phyloP scores from a whole-genome alignment of 495 filamentous ascomycete species.

The Chaetomium fimeti region DNA sequence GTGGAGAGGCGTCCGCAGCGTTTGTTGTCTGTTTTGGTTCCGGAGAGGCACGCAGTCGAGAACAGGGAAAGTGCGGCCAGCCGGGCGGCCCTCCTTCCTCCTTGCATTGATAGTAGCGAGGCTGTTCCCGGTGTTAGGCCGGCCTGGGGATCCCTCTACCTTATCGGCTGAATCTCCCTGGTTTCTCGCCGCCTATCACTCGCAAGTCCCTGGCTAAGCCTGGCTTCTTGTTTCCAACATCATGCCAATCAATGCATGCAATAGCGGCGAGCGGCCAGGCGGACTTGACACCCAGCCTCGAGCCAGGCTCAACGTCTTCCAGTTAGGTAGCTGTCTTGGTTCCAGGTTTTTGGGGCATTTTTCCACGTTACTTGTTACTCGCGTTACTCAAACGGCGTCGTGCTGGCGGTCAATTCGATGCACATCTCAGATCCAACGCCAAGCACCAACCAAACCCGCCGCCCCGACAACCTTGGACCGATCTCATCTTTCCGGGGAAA shows the following conservation, averaged over 20 bases:
- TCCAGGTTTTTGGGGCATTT: too few species aligned
- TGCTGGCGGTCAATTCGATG: constrained; percentile 4
- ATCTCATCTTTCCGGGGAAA: constrained; percentile 3
- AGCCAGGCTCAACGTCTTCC: background rate
- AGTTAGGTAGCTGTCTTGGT: too few species aligned
- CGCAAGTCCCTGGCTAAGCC: background rate
- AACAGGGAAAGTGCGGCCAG: background rate
- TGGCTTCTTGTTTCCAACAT: background rate
- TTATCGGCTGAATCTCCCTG: background rate
- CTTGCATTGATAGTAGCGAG: background rate
- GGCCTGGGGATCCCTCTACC: background rate
- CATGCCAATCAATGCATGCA: background rate
- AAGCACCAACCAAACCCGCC: constrained; percentile 11
- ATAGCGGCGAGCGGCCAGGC: background rate
- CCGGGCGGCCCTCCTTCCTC: too few species aligned
- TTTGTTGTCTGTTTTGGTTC: background rate
- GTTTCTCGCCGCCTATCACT: background rate
- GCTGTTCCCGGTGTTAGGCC: background rate
- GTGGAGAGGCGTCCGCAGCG: background rate
- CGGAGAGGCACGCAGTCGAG: background rate
- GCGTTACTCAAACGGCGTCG: background rate
- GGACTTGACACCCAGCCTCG: background rate
- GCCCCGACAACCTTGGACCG: background rate
- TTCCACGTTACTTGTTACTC: too few species aligned
- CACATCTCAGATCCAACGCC: constrained; percentile 9